These are phyloP conservation scores for Pleurotus platypus DNA, from an alignment of 768 basidiomycete species.

Conservation along the genomic window DNA sequence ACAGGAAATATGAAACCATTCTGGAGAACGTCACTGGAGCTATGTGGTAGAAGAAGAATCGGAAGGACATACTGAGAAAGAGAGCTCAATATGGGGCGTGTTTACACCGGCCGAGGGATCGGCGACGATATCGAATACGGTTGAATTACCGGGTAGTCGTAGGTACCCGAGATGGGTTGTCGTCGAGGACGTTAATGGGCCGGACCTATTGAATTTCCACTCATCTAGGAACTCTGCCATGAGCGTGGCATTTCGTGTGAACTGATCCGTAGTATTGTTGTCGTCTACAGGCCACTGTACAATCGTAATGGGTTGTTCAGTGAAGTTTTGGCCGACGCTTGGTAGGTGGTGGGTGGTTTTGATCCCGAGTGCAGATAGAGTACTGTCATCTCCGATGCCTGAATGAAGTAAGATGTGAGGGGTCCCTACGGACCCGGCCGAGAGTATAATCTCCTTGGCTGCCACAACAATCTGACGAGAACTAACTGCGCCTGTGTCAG, in stretches of 20 bases:
- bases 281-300: slow-evolving; percentile 18
- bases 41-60: background rate
- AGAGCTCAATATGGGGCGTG: slow-evolving; percentile 18
- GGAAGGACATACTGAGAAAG: slow-evolving; percentile 12
- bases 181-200: slow-evolving; percentile 15
- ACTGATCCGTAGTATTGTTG: slow-evolving; percentile 21
- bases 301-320: slow-evolving; percentile 23
- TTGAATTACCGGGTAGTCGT: slow-evolving; percentile 14
- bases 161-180: slow-evolving; percentile 16
- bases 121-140: slow-evolving; percentile 9
- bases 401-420: slow-evolving; percentile 22
- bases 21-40: background rate
- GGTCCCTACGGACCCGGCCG: slow-evolving; percentile 27
- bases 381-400: slow-evolving; percentile 19
- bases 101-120: slow-evolving; percentile 21
- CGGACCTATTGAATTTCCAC: slow-evolving; percentile 23
- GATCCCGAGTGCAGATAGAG: slow-evolving; percentile 17
- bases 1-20: background rate
- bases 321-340: slow-evolving; percentile 31
- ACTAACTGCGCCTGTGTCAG: background rate
- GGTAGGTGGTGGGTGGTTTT: slow-evolving; percentile 28
- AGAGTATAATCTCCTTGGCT: slow-evolving; percentile 33
- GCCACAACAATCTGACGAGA: slow-evolving; percentile 14
- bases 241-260: slow-evolving; percentile 19
- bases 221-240: slow-evolving; percentile 17